These are phyloP conservation scores for Aspergillus avenaceus DNA, from an alignment of 495 filamentous ascomycete genomes.

Conservation along the genomic window DNA sequence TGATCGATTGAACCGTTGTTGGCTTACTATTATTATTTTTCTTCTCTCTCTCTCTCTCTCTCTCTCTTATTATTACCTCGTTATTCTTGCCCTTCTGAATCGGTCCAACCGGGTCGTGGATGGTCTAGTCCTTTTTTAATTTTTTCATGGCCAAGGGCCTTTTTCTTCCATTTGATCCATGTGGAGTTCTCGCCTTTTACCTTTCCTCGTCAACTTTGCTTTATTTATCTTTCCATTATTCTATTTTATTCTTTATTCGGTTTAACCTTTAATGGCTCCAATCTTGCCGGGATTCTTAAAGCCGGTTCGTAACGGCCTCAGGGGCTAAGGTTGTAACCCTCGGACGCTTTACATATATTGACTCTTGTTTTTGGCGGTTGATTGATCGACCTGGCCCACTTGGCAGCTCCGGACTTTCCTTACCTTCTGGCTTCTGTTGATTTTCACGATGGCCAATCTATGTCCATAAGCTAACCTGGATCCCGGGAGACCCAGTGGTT, in stretches of 20 bases:
- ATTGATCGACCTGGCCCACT: slow-evolving; percentile 10
- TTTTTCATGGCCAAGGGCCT: too few relatives aligned
- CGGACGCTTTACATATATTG: slow-evolving; percentile 3
- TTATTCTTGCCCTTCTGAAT: not conserved
- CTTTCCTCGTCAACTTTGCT: not conserved
- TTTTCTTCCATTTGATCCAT: not conserved
- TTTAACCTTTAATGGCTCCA: not conserved
- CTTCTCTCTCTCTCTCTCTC: too few relatives aligned
- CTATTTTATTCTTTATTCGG: not conserved
- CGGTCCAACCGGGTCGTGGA: slow-evolving; percentile 4
- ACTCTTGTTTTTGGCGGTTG: not conserved
- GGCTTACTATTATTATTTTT: slow-evolving; percentile 7
- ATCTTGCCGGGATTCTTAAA: not conserved
- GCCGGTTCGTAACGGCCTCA: not conserved
- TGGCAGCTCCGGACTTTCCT: not conserved
- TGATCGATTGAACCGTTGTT: slow-evolving; percentile 5
- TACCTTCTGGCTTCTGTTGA: slow-evolving; percentile 1
- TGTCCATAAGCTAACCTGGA: slow-evolving; percentile 13
- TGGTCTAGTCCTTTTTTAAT: too few relatives aligned
- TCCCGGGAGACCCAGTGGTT: slow-evolving; percentile 20
- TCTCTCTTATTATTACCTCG: too few relatives aligned
- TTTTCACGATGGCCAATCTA: slow-evolving; percentile 4
- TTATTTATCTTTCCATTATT: not conserved
- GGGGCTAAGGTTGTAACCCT: not conserved
- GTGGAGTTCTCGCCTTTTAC: not conserved